Evolutionary conservation across 768 basidiomycete species (phyloP), one percentile per base, ranked within the genome.

Genomic region (Leccinellum rugosiceps): DNA sequence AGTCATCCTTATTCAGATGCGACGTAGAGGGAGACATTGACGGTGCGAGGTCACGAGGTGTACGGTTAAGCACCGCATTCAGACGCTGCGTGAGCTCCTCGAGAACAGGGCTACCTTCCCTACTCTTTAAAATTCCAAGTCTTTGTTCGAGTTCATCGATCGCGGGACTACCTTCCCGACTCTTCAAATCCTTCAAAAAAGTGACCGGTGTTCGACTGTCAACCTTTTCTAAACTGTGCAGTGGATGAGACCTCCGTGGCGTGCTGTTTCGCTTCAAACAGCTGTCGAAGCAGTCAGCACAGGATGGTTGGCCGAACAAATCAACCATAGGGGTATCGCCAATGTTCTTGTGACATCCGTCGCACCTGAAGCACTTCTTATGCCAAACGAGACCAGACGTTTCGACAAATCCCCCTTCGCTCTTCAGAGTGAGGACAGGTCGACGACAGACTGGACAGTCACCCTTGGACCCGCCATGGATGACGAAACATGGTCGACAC

Each of bases 251-350:
- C 63, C 48, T 70, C 50, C 49, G 62, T 31, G 68, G 68, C 13
- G 82, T 81, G 30, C 13, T 69, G 57, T 80, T 81, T 30, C 83
- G 76, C 57, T 80, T 83, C 48, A 92, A 76, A 66, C 88, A 91
- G 38, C 68, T 84, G 58, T 91, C 92, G 63, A 94, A 93, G 65
- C 92, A 94, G 43, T 87, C 87, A 7, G 79, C 75, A 63, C 92
- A 94, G 43, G 85, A 88, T 10, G 92, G 92, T 31, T 82, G 80
- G 4, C 92, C 92, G 13, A 90, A 74, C n/a, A 94, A 74, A 69
- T 93, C 92, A 31, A 93, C 87, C 83, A 91, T 85, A 0, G 92
- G 92, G 2, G 74, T 74, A 61, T 87, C 80, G 8, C 89, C 86
- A 31, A 93, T 85, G 59, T 85, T 81, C 73, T 83, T 88, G 69